Percentiles rank a stretch among this genome's conserved stretches.
These are phyloP conservation scores for Fusarium avenaceum DNA, from an alignment of 2,329 filamentous ascomycete species.

Conservation along the genomic window DNA sequence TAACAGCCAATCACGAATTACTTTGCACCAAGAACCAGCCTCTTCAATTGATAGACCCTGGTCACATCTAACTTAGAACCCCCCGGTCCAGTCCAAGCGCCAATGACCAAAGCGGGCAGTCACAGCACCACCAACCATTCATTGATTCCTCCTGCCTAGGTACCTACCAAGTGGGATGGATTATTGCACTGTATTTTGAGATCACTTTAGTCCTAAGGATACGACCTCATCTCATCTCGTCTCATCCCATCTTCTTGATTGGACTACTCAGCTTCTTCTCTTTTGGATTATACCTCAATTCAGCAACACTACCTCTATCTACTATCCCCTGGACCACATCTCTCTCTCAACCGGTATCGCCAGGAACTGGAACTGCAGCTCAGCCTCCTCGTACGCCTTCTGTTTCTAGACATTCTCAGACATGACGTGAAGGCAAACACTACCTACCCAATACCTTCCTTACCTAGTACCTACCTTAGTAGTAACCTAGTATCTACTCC, in stretches of 20 bases:
- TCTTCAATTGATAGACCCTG: conserved; percentile 9
- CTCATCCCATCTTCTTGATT: neutral
- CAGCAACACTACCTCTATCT: neutral
- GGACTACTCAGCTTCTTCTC: neutral
- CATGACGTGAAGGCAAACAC: conserved; percentile 52
- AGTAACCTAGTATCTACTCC: neutral
- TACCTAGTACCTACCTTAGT: neutral
- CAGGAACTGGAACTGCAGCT: conserved; percentile 35
- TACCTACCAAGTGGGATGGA: neutral
- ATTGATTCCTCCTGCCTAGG: conserved; percentile 35
- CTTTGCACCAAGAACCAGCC: neutral
- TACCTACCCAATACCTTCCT: conserved; percentile 3
- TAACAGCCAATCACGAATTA: neutral
- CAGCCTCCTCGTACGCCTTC: conserved; percentile 32
- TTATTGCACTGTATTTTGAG: neutral
- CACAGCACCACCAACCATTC: conserved; percentile 37
- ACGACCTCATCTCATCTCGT: neutral
- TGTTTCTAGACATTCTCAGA: conserved; percentile 42
- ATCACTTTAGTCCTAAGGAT: neutral
- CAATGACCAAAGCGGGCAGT: conserved; percentile 36
- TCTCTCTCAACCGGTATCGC: conserved; percentile 18
- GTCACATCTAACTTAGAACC: conserved; percentile 14
- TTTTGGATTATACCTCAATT: neutral
- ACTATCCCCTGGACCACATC: neutral
- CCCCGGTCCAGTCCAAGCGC: conserved; percentile 37